Evolutionary conservation across 768 basidiomycete species (phyloP).

Genomic region (Neoboletus subvelutipes): DNA sequence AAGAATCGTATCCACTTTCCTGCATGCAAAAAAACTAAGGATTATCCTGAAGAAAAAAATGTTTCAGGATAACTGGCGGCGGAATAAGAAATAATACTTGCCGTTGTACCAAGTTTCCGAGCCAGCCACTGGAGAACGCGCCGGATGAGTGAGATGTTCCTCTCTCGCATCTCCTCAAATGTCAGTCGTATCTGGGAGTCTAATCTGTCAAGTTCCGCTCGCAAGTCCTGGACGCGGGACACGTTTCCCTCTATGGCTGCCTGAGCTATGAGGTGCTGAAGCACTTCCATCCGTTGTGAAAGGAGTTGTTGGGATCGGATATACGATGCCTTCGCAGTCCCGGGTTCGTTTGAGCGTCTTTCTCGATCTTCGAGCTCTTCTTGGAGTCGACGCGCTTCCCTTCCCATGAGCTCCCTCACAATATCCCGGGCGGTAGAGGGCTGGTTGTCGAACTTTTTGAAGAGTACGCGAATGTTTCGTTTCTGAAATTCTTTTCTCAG

Average conservation of each 20-base stretch:
- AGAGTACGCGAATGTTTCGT: background rate
- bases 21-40: background rate
- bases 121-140: constrained; percentile 7
- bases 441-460: constrained; percentile 7
- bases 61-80: background rate
- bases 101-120: background rate
- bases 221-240: background rate
- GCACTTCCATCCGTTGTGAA: background rate
- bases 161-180: constrained; percentile 3
- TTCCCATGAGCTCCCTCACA: background rate
- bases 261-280: background rate
- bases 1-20: background rate
- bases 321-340: background rate
- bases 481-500: constrained; percentile 1
- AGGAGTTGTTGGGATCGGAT: background rate
- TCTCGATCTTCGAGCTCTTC: constrained; percentile 3
- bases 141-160: background rate
- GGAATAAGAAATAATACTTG: background rate
- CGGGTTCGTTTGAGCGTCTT: background rate
- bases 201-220: background rate
- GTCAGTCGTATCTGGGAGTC: background rate
- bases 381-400: background rate
- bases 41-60: background rate
- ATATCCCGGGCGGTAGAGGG: constrained; percentile 1
- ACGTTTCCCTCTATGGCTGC: background rate